phyloP scores from a whole-genome alignment of 352 stramenopile species.

The Phytopythium mirpurense region DNA sequence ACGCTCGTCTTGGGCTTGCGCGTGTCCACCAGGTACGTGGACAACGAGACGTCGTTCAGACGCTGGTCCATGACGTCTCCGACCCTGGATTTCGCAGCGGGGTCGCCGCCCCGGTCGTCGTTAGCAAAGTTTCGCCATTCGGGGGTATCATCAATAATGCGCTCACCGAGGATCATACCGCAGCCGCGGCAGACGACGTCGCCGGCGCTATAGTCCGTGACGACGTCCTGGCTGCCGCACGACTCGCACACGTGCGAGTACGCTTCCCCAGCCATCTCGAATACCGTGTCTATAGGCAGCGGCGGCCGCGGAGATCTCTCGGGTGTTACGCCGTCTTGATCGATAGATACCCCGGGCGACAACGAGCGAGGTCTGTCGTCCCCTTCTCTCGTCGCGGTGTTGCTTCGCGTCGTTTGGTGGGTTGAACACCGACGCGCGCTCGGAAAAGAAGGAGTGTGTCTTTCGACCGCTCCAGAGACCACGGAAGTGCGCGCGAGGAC shows the following conservation, averaged over 20 bases:
- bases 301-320: not conserved
- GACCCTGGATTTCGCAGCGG: slow-evolving; percentile 76
- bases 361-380: not conserved
- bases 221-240: slow-evolving; percentile 71
- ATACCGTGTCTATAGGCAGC: not conserved
- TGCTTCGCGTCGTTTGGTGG: not conserved
- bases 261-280: slow-evolving; percentile 53
- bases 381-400: not conserved
- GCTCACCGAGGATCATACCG: slow-evolving; percentile 84
- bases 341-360: slow-evolving; percentile 7
- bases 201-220: slow-evolving; percentile 74
- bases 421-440: not conserved
- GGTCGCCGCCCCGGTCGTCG: slow-evolving; percentile 77
- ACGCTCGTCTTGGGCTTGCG: slow-evolving; percentile 23
- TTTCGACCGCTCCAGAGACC: not conserved
- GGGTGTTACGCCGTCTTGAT: slow-evolving; percentile 4
- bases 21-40: slow-evolving; percentile 64
- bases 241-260: slow-evolving; percentile 52
- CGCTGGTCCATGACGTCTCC: slow-evolving; percentile 59
- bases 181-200: slow-evolving; percentile 80
- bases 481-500: not conserved
- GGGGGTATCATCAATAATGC: slow-evolving; percentile 84
- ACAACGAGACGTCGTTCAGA: slow-evolving; percentile 53
- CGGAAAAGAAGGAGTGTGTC: not conserved
- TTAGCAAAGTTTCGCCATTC: slow-evolving; percentile 87